phyloP scores from a whole-genome alignment of 495 filamentous ascomycete genomes.

The Hyaloscypha hepaticicola region DNA sequence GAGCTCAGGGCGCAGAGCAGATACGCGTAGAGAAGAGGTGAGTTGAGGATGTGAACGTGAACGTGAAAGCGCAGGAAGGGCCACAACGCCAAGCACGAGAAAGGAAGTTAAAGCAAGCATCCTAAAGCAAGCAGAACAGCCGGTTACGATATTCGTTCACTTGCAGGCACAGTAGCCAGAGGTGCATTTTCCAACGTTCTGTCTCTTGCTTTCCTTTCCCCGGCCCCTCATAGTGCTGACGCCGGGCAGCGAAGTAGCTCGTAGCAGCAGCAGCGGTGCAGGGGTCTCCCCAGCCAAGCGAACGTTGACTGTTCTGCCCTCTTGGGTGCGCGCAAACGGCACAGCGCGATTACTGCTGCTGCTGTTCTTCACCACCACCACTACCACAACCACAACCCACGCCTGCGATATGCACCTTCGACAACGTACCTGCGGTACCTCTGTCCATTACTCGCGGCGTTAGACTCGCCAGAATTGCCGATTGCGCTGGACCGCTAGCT shows the following conservation, averaged over 20 bases:
- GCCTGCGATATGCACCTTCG: not conserved
- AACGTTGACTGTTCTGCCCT: constrained; percentile 9
- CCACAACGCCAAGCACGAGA: not conserved
- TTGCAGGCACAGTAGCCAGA: not conserved
- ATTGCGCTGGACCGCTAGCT: not conserved
- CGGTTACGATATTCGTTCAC: too few relatives aligned
- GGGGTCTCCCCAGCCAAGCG: constrained; percentile 12
- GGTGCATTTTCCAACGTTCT: too few relatives aligned
- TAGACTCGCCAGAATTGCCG: not conserved
- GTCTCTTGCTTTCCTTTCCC: not conserved
- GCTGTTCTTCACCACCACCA: not conserved
- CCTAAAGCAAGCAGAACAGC: too few relatives aligned
- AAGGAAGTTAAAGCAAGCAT: not conserved
- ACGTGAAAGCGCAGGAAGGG: too few relatives aligned
- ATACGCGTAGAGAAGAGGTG: not conserved
- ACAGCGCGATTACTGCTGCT: constrained; percentile 18
- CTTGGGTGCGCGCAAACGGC: constrained; percentile 13
- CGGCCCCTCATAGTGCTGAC: constrained; percentile 1
- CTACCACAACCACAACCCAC: not conserved
- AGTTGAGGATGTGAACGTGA: too few relatives aligned
- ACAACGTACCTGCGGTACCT: constrained; percentile 1
- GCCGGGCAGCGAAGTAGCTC: not conserved
- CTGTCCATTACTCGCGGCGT: not conserved
- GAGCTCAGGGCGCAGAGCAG: not conserved
- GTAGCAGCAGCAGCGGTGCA: not conserved